Conservation (phyloP, 352 stramenopile species). For the Pythium scleroteichum region DNA sequence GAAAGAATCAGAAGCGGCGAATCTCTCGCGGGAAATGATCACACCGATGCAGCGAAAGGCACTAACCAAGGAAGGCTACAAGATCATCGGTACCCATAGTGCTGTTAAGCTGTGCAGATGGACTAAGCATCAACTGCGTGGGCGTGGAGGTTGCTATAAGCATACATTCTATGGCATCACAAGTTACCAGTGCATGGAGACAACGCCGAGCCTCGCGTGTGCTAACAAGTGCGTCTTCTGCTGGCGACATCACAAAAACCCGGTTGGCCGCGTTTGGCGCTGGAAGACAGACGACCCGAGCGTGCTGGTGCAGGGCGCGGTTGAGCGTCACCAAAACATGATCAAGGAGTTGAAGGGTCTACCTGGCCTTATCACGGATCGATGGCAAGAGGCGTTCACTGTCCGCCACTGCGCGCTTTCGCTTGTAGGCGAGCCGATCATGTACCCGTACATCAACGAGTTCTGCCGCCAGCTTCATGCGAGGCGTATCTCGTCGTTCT, state of each 20-base stretch:
- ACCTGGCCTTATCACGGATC: slow-evolving; percentile 92
- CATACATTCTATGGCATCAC: slow-evolving; percentile 99
- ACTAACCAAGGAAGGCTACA: slow-evolving; percentile 98
- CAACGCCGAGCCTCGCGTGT: slow-evolving; percentile 96
- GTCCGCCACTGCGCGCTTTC: slow-evolving; percentile 97
- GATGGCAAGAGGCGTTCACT: slow-evolving; percentile 95
- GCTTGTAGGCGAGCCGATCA: slow-evolving; percentile 97
- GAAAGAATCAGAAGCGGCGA: slow-evolving; percentile 78
- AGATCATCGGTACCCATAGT: slow-evolving; percentile 97
- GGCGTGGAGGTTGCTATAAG: slow-evolving; percentile 98
- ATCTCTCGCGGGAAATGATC: slow-evolving; percentile 91
- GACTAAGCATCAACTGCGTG: slow-evolving; percentile 98
- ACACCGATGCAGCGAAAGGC: slow-evolving; percentile 93
- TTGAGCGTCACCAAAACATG: slow-evolving; percentile 90
- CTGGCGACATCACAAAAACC: slow-evolving; percentile 99
- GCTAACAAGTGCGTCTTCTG: slow-evolving; percentile 99
- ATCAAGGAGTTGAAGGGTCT: slow-evolving; percentile 96
- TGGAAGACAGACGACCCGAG: slow-evolving; percentile 98
- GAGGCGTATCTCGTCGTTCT: slow-evolving; percentile 95
- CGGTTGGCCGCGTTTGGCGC: slow-evolving; percentile 96
- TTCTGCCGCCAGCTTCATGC: slow-evolving; percentile 95
- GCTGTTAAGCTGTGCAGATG: slow-evolving; percentile 99
- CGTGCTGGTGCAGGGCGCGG: slow-evolving; percentile 93
- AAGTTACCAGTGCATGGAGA: slow-evolving; percentile 99
- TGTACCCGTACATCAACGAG: slow-evolving; percentile 99